phyloP scores from a whole-genome alignment of 2,329 filamentous ascomycete genomes.

The Hirsutella minnesotensis region DNA sequence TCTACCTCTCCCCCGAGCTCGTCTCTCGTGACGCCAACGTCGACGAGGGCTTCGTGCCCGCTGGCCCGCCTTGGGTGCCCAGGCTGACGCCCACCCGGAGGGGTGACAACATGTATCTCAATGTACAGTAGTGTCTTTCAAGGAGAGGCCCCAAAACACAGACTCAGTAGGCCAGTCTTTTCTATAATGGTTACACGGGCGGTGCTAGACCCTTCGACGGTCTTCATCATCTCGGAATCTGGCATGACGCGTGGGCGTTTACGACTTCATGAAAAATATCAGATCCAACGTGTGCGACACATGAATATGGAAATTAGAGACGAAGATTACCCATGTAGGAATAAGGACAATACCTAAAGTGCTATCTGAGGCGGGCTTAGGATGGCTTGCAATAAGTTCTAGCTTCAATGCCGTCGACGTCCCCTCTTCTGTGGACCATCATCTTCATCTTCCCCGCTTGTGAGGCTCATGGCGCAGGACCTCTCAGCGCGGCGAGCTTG shows the following conservation, averaged over 20 bases:
- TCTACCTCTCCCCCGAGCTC: constrained; percentile 2
- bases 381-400: background rate
- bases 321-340: no score
- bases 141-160: no score
- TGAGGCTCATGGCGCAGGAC: constrained; percentile 25
- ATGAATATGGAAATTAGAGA: no score
- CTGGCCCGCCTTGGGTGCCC: constrained; percentile 27
- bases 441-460: constrained; percentile 21
- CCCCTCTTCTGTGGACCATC: constrained; percentile 1
- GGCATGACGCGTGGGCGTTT: background rate
- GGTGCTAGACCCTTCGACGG: no score
- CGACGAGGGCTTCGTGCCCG: background rate
- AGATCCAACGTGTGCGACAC: no score
- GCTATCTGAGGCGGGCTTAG: constrained; percentile 11
- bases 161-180: no score
- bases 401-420: background rate
- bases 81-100: constrained; percentile 54
- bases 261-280: no score
- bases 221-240: background rate
- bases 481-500: constrained; percentile 14
- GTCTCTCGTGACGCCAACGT: constrained; percentile 9
- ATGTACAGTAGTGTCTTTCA: constrained; percentile 31
- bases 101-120: constrained; percentile 52
- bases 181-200: no score
- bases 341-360: constrained; percentile 10